These are phyloP conservation scores for Aspergillus phoenicis DNA, from an alignment of 2,329 filamentous ascomycete species.

Conservation along the genomic window DNA sequence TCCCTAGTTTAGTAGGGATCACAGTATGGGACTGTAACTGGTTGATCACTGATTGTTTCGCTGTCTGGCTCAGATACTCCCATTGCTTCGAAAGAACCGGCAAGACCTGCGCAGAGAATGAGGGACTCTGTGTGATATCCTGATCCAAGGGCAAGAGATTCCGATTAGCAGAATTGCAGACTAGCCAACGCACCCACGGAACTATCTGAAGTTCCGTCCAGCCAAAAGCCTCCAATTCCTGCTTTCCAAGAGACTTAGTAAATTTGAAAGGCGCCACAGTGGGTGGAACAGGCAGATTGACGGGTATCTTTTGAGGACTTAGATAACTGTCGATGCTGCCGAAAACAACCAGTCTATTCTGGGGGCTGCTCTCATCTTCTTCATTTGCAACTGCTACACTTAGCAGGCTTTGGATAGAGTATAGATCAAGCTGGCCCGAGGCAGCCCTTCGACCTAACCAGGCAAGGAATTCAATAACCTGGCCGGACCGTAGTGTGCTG, in stretches of 20 bases:
- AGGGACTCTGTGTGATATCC: conserved; percentile 69
- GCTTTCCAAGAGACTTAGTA: conserved; percentile 67
- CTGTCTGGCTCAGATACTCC: conserved; percentile 71
- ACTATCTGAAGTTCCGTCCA: conserved; percentile 85
- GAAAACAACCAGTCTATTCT: conserved; percentile 74
- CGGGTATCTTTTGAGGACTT: conserved; percentile 74
- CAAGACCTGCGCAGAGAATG: conserved; percentile 76
- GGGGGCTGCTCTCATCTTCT: conserved; percentile 58
- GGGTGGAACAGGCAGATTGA: conserved; percentile 77
- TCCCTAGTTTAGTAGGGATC: conserved; percentile 87
- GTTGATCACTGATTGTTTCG: conserved; percentile 66
- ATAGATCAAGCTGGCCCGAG: conserved; percentile 70
- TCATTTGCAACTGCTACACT: conserved; percentile 67
- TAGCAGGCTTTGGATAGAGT: conserved; percentile 70
- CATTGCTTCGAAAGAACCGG: conserved; percentile 84
- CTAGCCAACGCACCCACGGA: conserved; percentile 79
- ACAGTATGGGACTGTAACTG: conserved; percentile 70
- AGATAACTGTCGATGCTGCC: conserved; percentile 75
- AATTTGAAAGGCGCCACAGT: conserved; percentile 84
- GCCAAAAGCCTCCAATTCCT: conserved; percentile 75
- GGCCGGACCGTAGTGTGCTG: conserved; percentile 75
- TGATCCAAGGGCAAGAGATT: conserved; percentile 61
- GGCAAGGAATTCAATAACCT: conserved; percentile 78
- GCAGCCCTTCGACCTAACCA: conserved; percentile 78
- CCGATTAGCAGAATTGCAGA: conserved; percentile 65